Percentiles rank a stretch among this genome's conserved stretches.
Conservation (phyloP, 495 filamentous ascomycete species). For the Stereocaulon alpinum region DNA sequence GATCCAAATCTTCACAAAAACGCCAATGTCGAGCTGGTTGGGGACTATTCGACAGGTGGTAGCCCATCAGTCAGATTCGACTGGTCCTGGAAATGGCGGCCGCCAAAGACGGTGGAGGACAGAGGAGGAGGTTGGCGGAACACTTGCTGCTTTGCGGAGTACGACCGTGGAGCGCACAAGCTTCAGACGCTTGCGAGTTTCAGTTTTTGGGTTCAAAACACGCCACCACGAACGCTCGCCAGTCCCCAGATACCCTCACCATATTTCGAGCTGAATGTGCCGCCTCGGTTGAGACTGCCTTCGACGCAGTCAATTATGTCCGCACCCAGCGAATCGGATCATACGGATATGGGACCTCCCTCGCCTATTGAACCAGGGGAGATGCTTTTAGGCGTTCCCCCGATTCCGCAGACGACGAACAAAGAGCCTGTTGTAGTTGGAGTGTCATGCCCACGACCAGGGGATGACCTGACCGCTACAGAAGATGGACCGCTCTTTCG, state of each 20-base stretch:
- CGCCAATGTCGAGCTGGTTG: constrained; percentile 84
- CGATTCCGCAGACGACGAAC: constrained; percentile 23
- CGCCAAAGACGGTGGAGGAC: constrained; percentile 74
- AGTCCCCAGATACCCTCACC: constrained; percentile 50
- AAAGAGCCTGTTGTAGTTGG: constrained; percentile 70
- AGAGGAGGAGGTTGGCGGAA: constrained; percentile 89
- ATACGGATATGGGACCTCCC: constrained; percentile 49
- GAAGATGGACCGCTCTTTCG: constrained; percentile 95
- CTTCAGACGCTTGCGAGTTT: constrained; percentile 81
- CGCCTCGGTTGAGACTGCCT: constrained; percentile 66
- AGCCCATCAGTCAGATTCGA: constrained; percentile 78
- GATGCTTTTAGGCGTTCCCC: constrained; percentile 33
- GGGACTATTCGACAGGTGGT: constrained; percentile 74
- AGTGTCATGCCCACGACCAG: constrained; percentile 72
- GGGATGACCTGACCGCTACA: constrained; percentile 72
- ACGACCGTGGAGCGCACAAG: constrained; percentile 84
- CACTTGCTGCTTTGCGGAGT: constrained; percentile 91
- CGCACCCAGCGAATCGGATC: constrained; percentile 57
- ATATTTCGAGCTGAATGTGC: constrained; percentile 57
- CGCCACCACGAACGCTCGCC: constrained; percentile 24
- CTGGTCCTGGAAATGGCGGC: constrained; percentile 95
- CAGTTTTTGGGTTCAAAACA: constrained; percentile 88
- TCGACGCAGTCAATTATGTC: constrained; percentile 76
- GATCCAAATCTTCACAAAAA: constrained; percentile 98
- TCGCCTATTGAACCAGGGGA: constrained; percentile 52